These are phyloP conservation scores for Hyaloscypha hepaticicola DNA, from an alignment of 495 filamentous ascomycete genomes.

Conservation along the genomic window DNA sequence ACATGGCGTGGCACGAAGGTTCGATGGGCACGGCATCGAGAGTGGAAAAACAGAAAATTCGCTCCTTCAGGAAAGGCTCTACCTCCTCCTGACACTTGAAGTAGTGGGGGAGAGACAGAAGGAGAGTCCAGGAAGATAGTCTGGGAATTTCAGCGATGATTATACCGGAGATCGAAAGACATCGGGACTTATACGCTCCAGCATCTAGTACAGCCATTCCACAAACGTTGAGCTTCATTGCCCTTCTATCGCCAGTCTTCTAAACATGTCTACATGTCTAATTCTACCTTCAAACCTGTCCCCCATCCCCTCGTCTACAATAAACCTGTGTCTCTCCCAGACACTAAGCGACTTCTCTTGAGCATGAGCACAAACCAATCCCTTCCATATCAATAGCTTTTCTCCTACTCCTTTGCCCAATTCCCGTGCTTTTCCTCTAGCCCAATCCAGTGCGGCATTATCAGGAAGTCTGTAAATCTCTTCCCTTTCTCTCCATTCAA, in stretches of 20 bases:
- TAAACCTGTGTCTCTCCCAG: conserved; percentile 68
- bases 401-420: conserved; percentile 34
- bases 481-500: conserved; percentile 57
- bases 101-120: too few relatives aligned
- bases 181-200: too few relatives aligned
- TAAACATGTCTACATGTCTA: conserved; percentile 78
- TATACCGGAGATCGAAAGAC: too few relatives aligned
- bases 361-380: conserved; percentile 70
- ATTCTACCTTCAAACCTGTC: conserved; percentile 81
- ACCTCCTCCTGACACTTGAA: too few relatives aligned
- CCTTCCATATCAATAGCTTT: conserved; percentile 54
- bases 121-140: too few relatives aligned
- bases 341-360: conserved; percentile 57
- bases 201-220: too few relatives aligned
- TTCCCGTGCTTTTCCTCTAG: conserved; percentile 7
- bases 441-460: conserved; percentile 61
- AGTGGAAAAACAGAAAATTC: too few relatives aligned
- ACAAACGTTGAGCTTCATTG: neutral
- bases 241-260: conserved; percentile 22
- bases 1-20: too few relatives aligned
- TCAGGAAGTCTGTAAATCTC: conserved; percentile 59
- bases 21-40: too few relatives aligned
- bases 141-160: too few relatives aligned
- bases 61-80: too few relatives aligned
- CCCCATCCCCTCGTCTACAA: conserved; percentile 66